phyloP scores from a whole-genome alignment of 352 stramenopile species.

The Pythium volutum region DNA sequence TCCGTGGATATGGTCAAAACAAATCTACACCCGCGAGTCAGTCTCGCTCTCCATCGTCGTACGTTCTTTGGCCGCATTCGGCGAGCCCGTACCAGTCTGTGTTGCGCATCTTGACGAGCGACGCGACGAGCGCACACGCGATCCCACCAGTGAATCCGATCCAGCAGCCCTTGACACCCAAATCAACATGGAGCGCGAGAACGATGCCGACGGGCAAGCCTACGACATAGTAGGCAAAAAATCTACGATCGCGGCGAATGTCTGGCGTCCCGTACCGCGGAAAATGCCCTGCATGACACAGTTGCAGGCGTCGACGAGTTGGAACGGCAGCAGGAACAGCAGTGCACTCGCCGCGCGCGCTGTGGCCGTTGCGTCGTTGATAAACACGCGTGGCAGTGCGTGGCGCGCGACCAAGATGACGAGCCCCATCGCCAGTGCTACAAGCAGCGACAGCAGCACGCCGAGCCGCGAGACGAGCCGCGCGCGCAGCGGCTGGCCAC shows the following conservation, averaged over 20 bases:
- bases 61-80: conserved; percentile 7
- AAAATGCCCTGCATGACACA: conserved; percentile 63
- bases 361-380: conserved; percentile 46
- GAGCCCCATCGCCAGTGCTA: conserved; percentile 29
- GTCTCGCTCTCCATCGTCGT: conserved; percentile 7
- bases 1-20: no score
- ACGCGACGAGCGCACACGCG: conserved; percentile 4
- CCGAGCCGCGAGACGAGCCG: conserved; percentile 36
- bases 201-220: conserved; percentile 64
- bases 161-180: conserved; percentile 60
- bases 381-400: conserved; percentile 35
- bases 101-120: conserved; percentile 8
- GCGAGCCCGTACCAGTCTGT: conserved; percentile 14
- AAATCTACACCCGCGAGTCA: not conserved
- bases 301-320: conserved; percentile 54
- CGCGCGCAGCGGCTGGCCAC: conserved; percentile 26
- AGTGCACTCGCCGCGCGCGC: conserved; percentile 36
- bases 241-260: conserved; percentile 55
- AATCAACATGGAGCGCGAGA: conserved; percentile 42
- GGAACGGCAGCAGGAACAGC: conserved; percentile 38
- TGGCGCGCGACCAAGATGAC: conserved; percentile 26
- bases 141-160: conserved; percentile 49
- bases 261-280: conserved; percentile 58
- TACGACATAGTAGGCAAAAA: conserved; percentile 74
- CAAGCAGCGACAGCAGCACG: conserved; percentile 31